phyloP scores from a whole-genome alignment of 2,329 filamentous ascomycete species.

The Aspergillus fumigatus region DNA sequence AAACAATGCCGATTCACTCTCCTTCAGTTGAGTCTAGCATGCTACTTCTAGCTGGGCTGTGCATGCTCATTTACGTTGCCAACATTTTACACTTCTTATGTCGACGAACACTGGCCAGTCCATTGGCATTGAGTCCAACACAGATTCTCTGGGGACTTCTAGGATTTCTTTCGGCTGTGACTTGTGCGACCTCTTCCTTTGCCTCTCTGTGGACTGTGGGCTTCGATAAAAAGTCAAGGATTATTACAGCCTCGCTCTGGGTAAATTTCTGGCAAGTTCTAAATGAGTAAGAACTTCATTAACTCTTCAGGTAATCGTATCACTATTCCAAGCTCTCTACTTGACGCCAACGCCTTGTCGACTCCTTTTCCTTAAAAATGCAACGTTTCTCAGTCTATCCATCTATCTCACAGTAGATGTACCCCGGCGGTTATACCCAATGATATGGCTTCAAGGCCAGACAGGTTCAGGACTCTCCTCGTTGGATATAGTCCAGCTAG shows the following conservation, averaged over 20 bases:
- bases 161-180: not conserved
- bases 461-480: not conserved
- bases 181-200: not conserved
- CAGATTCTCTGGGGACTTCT: not conserved
- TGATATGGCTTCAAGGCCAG: slow-evolving; percentile 6
- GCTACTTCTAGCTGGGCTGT: not conserved
- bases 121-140: not conserved
- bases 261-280: not conserved
- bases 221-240: not conserved
- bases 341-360: not conserved
- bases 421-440: slow-evolving; percentile 3
- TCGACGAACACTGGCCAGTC: not conserved
- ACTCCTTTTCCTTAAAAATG: not conserved
- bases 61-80: not conserved
- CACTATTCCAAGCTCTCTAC: slow-evolving; percentile 1
- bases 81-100: not conserved
- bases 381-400: not conserved
- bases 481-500: not conserved
- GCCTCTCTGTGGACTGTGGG: not conserved
- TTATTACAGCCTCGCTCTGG: not conserved
- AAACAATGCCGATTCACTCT: not conserved
- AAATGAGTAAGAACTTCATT: not conserved
- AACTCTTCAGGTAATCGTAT: slow-evolving; percentile 1
- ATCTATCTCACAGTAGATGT: slow-evolving; percentile 4
- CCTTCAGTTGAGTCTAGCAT: not conserved